Conservation (phyloP, 1,139 yeast species). For the Saccharomyces hybrid region DNA sequence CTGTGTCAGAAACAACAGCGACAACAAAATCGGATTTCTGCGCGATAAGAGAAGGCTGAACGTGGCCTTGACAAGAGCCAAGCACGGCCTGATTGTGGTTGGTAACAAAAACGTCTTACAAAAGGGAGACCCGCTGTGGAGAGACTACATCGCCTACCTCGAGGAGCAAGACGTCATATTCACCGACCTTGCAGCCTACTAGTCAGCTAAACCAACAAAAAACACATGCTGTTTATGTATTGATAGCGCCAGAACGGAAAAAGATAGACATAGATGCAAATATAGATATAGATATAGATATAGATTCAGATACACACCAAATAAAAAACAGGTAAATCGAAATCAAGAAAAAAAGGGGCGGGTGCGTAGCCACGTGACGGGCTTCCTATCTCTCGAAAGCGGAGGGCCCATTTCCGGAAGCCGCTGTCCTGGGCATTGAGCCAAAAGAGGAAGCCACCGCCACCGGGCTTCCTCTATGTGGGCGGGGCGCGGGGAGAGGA, state of each 20-base stretch:
- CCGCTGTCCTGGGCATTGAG: background rate
- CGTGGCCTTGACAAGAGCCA: conserved; percentile 59
- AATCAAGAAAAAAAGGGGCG: background rate
- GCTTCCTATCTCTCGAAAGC: background rate
- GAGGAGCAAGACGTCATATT: conserved; percentile 21
- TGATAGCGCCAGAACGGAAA: background rate
- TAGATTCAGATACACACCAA: background rate
- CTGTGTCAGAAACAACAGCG: conserved; percentile 50
- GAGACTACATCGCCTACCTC: conserved; percentile 40
- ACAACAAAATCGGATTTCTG: conserved; percentile 49
- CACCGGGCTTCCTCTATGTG: background rate
- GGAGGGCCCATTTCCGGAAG: background rate
- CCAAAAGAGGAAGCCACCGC: background rate
- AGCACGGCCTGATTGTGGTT: conserved; percentile 45
- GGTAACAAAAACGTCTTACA: conserved; percentile 50
- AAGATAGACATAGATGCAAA: background rate
- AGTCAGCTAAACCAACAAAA: background rate
- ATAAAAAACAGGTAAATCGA: background rate
- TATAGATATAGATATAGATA: background rate
- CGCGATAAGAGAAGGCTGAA: conserved; percentile 51
- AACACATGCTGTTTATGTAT: background rate
- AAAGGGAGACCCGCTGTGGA: conserved; percentile 47
- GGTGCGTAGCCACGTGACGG: background rate
- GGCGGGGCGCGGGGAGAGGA: conserved; percentile 4
- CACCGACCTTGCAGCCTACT: conserved; percentile 17